These are phyloP conservation scores for Gremmenia infestans DNA, from an alignment of 2,329 filamentous ascomycete genomes.

Conservation along the genomic window DNA sequence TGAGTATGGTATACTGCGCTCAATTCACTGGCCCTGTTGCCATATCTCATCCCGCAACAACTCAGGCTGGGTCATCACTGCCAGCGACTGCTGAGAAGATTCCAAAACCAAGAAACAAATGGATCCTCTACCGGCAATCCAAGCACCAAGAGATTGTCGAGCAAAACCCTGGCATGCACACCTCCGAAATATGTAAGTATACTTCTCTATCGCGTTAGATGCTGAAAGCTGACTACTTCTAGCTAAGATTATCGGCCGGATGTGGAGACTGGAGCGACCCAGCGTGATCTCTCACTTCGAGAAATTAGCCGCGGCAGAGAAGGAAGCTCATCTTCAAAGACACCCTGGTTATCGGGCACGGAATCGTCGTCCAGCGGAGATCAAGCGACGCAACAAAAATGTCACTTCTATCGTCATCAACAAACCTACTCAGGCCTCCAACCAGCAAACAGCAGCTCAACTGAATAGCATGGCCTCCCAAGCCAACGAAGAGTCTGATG, in stretches of 20 bases:
- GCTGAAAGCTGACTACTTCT: not conserved
- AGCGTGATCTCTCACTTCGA: not conserved
- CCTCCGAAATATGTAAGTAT: not conserved
- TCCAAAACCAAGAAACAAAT: conserved; percentile 39
- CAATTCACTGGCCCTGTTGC: not conserved
- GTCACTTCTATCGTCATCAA: not conserved
- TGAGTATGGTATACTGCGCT: not conserved
- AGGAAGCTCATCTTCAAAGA: conserved; percentile 8
- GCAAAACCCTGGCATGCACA: conserved; percentile 30
- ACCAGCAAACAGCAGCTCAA: not conserved
- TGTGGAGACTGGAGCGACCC: not conserved
- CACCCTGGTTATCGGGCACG: conserved; percentile 10
- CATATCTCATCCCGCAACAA: not conserved
- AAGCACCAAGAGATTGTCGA: conserved; percentile 34
- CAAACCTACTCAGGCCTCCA: not conserved
- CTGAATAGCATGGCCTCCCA: not conserved
- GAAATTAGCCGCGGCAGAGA: not conserved
- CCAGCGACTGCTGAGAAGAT: conserved; percentile 19
- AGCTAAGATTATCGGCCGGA: not conserved
- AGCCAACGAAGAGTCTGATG: not conserved
- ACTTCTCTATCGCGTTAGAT: not conserved
- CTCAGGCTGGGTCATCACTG: not conserved
- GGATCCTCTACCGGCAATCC: conserved; percentile 40
- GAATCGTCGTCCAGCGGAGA: conserved; percentile 7
- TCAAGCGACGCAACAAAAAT: conserved; percentile 4